Base-by-base conservation (phyloP, 2,329 filamentous ascomycete genomes). In the Echinosphaeria canescens region DNA sequence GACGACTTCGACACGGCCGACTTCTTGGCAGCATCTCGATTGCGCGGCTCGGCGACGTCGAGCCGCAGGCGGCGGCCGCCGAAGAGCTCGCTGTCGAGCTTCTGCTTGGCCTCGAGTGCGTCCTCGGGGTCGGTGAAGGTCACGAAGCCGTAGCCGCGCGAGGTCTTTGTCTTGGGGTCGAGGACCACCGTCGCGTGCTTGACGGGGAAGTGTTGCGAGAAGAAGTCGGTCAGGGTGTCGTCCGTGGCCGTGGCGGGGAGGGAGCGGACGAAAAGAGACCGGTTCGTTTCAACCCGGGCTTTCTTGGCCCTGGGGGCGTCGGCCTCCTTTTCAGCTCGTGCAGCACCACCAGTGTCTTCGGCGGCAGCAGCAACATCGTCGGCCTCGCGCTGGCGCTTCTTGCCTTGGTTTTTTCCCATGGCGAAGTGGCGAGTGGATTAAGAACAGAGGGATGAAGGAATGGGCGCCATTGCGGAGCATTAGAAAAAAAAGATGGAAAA, bases 101-200 rank as follows among this genome's bases (percentile, higher is more conserved):
- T 75, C 30, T 74, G 65, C 43, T 78, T 65, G 12, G 88, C 90
- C 34, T 73, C 65, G 35, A 72, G 56, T 10, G 85, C 84, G 54
- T 98, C 88, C 36, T 93, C 84, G 16, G 76, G 66, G 44, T 98
- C 88, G 38, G 84, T 80, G 41, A 98, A 88, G 3, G 88, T 95
- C 30, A 98, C 85, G 49, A 98, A 98, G 28, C 88, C 88, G 48
- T 82, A 98, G 12, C 88, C 85, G 43, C 80, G 75, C 10, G 81
- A 93, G 38, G 72, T 57, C 43, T 92, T 92, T 2, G 84, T 91
- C 35, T 71, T 60, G 11, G 76, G 70, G 45, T 98, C 85, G 30
- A 75, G 54, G 22, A 98, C 82, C 4, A 91, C 82, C n/a, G 76
- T 79, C 27, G 88, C 85, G 49, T 95, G 85, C 50, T 93, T 95